phyloP scores from a whole-genome alignment of 352 stramenopile species.

The Globisporangium solare region DNA sequence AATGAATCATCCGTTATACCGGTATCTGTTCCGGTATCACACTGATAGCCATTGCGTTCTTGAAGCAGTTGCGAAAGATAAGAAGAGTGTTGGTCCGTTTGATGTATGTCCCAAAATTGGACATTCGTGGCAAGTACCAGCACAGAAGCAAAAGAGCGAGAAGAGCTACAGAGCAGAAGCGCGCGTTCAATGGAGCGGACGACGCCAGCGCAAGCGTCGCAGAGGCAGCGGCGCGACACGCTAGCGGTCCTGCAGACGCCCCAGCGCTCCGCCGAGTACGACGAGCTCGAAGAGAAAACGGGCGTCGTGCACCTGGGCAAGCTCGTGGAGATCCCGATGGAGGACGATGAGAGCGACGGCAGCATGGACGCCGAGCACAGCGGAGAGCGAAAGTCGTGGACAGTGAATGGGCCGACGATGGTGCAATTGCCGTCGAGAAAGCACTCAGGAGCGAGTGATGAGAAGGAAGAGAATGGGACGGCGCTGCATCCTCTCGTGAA shows the following conservation, averaged over 20 bases:
- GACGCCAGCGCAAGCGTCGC: too few species aligned
- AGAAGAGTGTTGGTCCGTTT: too few species aligned
- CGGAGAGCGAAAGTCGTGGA: constrained; percentile 4
- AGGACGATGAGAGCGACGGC: constrained; percentile 4
- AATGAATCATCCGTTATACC: too few species aligned
- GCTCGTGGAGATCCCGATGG: constrained; percentile 13
- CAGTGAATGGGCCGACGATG: constrained; percentile 5
- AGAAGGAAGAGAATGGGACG: not conserved
- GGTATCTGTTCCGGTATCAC: too few species aligned
- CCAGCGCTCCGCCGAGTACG: not conserved
- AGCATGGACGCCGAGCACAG: not conserved
- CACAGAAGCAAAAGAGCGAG: too few species aligned
- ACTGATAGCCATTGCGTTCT: too few species aligned
- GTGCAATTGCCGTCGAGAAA: constrained; percentile 12
- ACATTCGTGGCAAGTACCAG: too few species aligned
- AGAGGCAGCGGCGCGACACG: constrained; percentile 3
- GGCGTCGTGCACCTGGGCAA: not conserved
- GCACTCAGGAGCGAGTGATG: not conserved
- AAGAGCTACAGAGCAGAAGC: too few species aligned
- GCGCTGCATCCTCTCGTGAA: not conserved
- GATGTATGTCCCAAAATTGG: too few species aligned
- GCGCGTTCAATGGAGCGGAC: too few species aligned
- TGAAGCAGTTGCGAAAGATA: too few species aligned
- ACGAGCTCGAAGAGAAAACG: constrained; percentile 13
- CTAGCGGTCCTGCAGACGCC: not conserved